Evolutionary conservation across 225 moss, liverwort and hornwort genomes (phyloP).

Genomic region (Pseudisothecium myosuroides): DNA sequence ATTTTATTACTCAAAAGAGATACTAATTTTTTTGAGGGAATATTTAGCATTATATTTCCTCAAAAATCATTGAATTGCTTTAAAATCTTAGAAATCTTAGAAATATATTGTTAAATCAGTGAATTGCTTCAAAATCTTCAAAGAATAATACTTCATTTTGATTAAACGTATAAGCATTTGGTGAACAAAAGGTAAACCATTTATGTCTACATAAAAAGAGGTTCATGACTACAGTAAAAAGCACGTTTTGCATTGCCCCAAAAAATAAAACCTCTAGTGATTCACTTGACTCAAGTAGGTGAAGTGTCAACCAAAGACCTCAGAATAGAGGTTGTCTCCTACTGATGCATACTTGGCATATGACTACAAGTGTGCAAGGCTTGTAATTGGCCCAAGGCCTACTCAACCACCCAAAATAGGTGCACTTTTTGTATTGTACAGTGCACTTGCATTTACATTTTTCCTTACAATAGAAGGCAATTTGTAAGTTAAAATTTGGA

Average conservation of each 20-base stretch:
- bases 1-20: neutral
- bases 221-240: rapidly evolving
- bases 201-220: neutral
- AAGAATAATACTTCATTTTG: neutral
- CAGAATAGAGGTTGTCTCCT: neutral
- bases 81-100: no score
- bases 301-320: neutral
- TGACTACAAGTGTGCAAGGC: rapidly evolving
- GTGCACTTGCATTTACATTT: neutral
- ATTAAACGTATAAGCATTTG: neutral
- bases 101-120: no score
- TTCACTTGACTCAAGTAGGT: neutral
- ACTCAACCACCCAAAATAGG: neutral
- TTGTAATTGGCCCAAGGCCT: no score
- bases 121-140: neutral
- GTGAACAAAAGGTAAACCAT: neutral
- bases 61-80: no score
- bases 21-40: neutral
- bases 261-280: no score
- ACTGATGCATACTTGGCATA: rapidly evolving
- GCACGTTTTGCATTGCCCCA: rapidly evolving
- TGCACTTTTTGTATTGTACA: neutral
- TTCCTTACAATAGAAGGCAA: rapidly evolving
- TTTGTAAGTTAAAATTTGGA: no score
- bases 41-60: neutral